Conservation (phyloP, 129 eudicot genomes). For the Deinandra increscens region DNA sequence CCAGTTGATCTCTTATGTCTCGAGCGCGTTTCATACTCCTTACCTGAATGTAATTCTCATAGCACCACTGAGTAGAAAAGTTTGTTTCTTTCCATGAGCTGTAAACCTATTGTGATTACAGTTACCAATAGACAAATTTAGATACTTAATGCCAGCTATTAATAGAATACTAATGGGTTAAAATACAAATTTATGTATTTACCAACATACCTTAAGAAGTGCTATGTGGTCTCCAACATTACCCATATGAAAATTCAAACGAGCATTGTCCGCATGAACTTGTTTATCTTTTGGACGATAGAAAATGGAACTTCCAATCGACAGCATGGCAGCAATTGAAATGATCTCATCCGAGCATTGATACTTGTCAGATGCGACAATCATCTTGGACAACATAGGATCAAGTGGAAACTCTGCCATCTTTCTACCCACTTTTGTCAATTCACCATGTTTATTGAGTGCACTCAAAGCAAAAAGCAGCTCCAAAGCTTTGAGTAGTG, state of each 20-base stretch:
- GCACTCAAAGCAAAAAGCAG: conserved; percentile 87
- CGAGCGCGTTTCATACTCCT: conserved; percentile 99
- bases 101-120: conserved; percentile 61
- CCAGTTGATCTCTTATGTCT: conserved; percentile 86
- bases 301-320: conserved; percentile 90
- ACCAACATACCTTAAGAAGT: conserved; percentile 64
- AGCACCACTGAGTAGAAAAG: conserved; percentile 95
- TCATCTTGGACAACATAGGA: conserved; percentile 97
- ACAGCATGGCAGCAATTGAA: conserved; percentile 92
- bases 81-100: conserved; percentile 95
- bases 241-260: conserved; percentile 88
- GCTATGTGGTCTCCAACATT: conserved; percentile 98
- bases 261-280: conserved; percentile 97
- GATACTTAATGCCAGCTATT: not conserved
- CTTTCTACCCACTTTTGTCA: conserved; percentile 90
- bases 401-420: conserved; percentile 99
- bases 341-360: conserved; percentile 91
- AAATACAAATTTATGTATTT: not conserved
- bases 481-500: conserved; percentile 84
- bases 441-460: conserved; percentile 83
- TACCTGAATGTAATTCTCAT: conserved; percentile 94
- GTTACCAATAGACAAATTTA: not conserved
- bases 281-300: conserved; percentile 98
- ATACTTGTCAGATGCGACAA: conserved; percentile 95
- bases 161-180: not conserved